Evolutionary conservation across 371 early-diverging fungal genomes (phyloP).

Genomic region (Mucor plumbeus): DNA sequence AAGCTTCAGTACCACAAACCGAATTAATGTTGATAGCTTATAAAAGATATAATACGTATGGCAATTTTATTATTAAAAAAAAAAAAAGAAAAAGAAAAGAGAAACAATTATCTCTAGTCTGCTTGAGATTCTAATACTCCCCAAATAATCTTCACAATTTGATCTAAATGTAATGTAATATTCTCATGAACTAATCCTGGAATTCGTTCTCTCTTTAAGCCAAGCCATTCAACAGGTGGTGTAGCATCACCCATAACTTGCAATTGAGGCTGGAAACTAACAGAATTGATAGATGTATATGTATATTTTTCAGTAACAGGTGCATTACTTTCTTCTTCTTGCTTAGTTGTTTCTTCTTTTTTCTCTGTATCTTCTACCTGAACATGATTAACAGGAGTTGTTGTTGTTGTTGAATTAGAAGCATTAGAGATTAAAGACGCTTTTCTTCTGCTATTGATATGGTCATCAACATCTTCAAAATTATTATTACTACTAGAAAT

Average conservation of each 20-base stretch:
- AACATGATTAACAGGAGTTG: background rate
- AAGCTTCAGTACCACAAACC: too few relatives aligned
- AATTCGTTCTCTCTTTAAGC: conserved; percentile 56
- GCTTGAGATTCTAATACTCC: conserved; percentile 22
- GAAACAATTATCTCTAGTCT: conserved; percentile 1
- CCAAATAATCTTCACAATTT: conserved; percentile 20
- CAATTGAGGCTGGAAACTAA: conserved; percentile 58
- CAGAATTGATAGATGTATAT: conserved; percentile 43
- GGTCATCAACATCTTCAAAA: conserved; percentile 8
- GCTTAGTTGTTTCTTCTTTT: too few relatives aligned
- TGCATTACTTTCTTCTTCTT: background rate
- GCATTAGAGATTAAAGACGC: background rate
- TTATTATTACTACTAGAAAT: background rate
- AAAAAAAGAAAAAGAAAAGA: too few relatives aligned
- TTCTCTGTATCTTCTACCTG: background rate
- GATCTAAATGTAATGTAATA: conserved; percentile 51
- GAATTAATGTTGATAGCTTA: too few relatives aligned
- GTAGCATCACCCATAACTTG: conserved; percentile 68
- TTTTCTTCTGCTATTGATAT: background rate
- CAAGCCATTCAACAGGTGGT: conserved; percentile 68
- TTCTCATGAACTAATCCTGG: conserved; percentile 60
- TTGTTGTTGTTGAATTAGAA: background rate
- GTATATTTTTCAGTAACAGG: conserved; percentile 17
- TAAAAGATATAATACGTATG: too few relatives aligned
- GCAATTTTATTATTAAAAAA: too few relatives aligned